Percentiles rank a stretch among this genome's conserved stretches.
Conservation (phyloP, 257 asterid genomes). For the Nyctanthes arbortristis region DNA sequence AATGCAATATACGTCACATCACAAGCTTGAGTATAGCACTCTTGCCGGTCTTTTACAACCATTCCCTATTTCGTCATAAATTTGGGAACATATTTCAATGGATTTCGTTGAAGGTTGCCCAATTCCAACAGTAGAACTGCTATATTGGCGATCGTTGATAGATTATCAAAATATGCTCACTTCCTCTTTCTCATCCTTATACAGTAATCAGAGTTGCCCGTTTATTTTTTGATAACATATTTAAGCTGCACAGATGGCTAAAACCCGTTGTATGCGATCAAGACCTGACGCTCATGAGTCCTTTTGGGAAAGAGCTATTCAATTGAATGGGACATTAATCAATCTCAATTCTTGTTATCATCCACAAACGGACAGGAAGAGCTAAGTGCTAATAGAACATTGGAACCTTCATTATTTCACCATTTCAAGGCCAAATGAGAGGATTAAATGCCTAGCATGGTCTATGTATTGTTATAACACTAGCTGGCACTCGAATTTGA, state of each 20-base stretch:
- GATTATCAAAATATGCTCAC: conserved; percentile 4
- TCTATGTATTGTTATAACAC: background rate
- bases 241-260: background rate
- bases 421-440: background rate
- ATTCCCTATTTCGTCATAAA: background rate
- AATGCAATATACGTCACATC: background rate
- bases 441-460: background rate
- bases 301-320: too few relatives aligned
- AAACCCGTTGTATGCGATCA: background rate
- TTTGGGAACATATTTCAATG: background rate
- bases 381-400: background rate
- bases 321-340: too few relatives aligned
- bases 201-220: background rate
- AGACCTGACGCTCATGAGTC: background rate
- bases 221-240: background rate
- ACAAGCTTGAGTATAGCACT: background rate
- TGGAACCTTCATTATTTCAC: background rate
- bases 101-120: conserved; percentile 7
- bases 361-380: background rate
- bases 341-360: background rate
- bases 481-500: background rate
- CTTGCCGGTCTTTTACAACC: background rate
- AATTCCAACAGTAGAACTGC: background rate
- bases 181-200: background rate
- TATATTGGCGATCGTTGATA: background rate